Base-by-base conservation (phyloP, 192 early-diverging fungal genomes). In the Paraglomus brasilianum region DNA sequence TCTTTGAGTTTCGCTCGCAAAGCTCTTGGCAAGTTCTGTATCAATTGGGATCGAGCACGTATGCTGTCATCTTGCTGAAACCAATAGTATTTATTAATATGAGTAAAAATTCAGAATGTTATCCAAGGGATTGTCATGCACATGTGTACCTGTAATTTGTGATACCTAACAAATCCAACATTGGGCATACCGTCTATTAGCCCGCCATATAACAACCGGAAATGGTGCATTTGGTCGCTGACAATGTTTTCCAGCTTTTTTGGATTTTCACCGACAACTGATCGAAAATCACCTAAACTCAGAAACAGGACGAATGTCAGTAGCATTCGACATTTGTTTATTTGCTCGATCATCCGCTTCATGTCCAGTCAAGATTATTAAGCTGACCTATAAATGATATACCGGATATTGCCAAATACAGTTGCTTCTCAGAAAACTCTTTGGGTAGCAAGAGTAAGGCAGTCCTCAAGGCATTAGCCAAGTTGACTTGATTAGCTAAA, bases 171-270 rank as follows among this genome's bases (percentile, higher is more conserved):
- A 69, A 53, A 52, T 46, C 19, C 75, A 8, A 86, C 81, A 51
- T 83, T 86, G 46, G 72, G 77, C 39, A 87, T 73, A 46, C 81
- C 81, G 43, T 79, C 72, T 13, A 92, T 64, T 5, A 82, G 55
- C 38, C 72, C 76, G 7, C 58, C 80, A 71, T 86, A 95, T 66
- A 80, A 74, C 58, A 75, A 77, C 66, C 78, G 74, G 56, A 90
- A 87, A 47, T 85, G 75, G 0, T 81, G 45, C 60, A 87, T 69
- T 63, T 96, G 97, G 3, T 81, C 87, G 44, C 81, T 80, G 22
- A 99, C 96, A 74, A 98, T 96, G 74, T 99, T 97, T 69, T 87
- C 75, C 22, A 99, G 87, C 77, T 99, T 99, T 74, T 91, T 83
- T 7, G 97, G 97, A 76, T 98, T 96, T 80, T 99, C 97, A 44